Percentiles rank a stretch among this genome's conserved stretches.
These are phyloP conservation scores for Raphanus sativus DNA, from an alignment of 345 rosid genomes.

Conservation along the genomic window DNA sequence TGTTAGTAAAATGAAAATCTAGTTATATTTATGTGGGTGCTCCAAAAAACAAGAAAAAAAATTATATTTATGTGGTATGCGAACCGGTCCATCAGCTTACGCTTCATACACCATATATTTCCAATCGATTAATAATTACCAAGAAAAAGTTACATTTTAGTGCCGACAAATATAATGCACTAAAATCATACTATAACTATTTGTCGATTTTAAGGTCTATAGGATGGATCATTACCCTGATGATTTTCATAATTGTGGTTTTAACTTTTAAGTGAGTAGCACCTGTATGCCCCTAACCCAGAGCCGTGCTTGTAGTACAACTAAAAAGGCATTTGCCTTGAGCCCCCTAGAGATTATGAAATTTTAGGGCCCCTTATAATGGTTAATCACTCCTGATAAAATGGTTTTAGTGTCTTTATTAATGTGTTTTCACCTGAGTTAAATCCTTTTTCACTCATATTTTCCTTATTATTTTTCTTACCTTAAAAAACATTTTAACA, in stretches of 20 bases:
- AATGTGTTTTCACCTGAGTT: no score
- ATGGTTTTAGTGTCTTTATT: no score
- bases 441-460: no score
- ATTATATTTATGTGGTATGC: background rate
- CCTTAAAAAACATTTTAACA: no score
- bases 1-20: background rate
- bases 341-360: no score
- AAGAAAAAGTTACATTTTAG: background rate
- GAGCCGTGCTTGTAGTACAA: no score
- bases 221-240: background rate
- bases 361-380: no score
- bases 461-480: no score
- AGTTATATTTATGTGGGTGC: background rate
- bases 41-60: no score
- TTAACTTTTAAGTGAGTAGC: background rate
- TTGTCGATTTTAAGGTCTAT: background rate
- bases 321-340: no score
- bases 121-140: background rate
- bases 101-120: background rate
- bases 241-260: background rate
- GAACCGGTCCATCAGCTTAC: background rate
- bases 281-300: background rate
- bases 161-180: background rate
- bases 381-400: no score
- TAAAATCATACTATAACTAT: background rate